Percentiles rank a stretch among this genome's conserved stretches.
These are phyloP conservation scores for Candida glucosophila DNA, from an alignment of 1,139 yeast genomes.

Conservation along the genomic window DNA sequence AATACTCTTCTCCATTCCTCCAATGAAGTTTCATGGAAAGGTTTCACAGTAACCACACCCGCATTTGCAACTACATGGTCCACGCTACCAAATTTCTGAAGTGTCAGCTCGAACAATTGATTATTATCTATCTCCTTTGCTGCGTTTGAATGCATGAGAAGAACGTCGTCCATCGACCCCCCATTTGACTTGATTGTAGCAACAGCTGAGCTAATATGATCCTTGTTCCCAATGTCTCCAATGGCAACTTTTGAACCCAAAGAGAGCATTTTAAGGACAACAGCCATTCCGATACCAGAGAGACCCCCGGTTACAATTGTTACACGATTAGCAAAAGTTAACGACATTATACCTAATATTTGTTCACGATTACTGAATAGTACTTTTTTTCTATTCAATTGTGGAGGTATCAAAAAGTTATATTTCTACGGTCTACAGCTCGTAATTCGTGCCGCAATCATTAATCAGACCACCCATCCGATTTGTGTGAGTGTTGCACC, in stretches of 20 bases:
- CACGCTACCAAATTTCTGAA: constrained; percentile 22
- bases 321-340: constrained; percentile 11
- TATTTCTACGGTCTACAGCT: too few relatives aligned
- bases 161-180: background rate
- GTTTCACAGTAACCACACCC: constrained; percentile 28
- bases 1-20: constrained; percentile 20
- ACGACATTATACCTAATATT: constrained; percentile 5
- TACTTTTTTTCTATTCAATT: too few relatives aligned
- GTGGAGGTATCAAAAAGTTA: too few relatives aligned
- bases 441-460: too few relatives aligned
- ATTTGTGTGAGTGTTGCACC: too few relatives aligned
- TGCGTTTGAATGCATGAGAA: constrained; percentile 7
- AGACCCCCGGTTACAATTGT: constrained; percentile 21
- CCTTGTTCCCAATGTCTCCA: constrained; percentile 9
- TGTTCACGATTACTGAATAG: constrained; percentile 1
- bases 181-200: background rate
- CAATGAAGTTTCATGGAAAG: constrained; percentile 21
- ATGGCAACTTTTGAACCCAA: constrained; percentile 4
- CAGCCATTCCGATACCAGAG: constrained; percentile 18
- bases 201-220: background rate
- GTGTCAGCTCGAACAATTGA: constrained; percentile 16
- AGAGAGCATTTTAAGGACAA: constrained; percentile 12
- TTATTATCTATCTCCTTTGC: constrained; percentile 20
- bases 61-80: constrained; percentile 32
- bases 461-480: too few relatives aligned